Evolutionary conservation across 108 stramenopile genomes (phyloP), one percentile per base, ranked within the genome.

Genomic region (Nannochloropsis salina): DNA sequence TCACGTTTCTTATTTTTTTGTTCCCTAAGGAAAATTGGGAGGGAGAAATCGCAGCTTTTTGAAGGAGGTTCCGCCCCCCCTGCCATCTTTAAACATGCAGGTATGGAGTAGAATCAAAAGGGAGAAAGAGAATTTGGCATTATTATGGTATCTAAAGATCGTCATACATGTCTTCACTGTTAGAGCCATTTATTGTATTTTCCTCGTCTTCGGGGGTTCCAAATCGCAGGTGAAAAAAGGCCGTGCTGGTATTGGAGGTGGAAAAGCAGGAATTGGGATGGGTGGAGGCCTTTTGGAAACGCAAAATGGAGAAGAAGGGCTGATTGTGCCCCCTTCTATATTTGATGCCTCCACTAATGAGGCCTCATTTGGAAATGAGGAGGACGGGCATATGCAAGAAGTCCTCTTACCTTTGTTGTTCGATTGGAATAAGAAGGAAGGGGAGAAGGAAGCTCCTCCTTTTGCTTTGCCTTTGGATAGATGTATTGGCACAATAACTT

Each of bases 21-120:
- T 74, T n/a, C n/a, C 8, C 61, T 4, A 15, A 74, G 61, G 61
- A 15, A 74, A 74, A 74, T 6, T 74, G 96, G 96, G 40, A 41
- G 96, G 98, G 40, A 94, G 92, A 85, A 97, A 97, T 90, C 91
- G 98, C 61, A 85, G 90, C 45, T 96, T 97, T 84, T 88, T 97
- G 31, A 84, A 82, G 80, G 84, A 88, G 74, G 84, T 80, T 84
- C 84, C 84, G 88, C 45, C 47, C 80, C 88, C 84, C 0, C 84
- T 80, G 44, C 31, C 61, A 15, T 74, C 61, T n/a, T 3, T n/a
- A n/a, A n/a, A 15, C 6, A n/a, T 74, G 61, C 61, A 74, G 61
- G 61, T 74, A 74, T 3, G 4, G 61, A 74, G 61, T 15, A 31
- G 31, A 31, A 31, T 31, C 31, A 31, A 31, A 31, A 31, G 31